A percentile compares a stretch with the other conserved stretches of the same genome.
phyloP scores from a whole-genome alignment of 441 rosid genomes.

The Hura crepitans region DNA sequence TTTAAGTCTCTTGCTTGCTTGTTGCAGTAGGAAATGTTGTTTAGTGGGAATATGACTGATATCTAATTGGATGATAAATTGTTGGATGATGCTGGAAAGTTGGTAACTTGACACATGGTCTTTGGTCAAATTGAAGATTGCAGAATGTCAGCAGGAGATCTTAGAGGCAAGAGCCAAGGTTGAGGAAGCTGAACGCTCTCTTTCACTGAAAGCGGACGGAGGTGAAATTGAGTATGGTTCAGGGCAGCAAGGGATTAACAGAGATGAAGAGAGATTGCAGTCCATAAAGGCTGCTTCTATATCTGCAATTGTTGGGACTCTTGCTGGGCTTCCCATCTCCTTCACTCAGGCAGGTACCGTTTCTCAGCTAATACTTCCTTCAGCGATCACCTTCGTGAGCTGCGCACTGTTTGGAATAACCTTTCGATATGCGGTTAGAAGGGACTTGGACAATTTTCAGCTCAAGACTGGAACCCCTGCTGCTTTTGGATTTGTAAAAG shows the following conservation, averaged over 20 bases:
- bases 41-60: too few relatives aligned
- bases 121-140: conserved; percentile 47
- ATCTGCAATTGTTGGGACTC: conserved; percentile 69
- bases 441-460: conserved; percentile 71
- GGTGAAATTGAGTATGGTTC: conserved; percentile 20
- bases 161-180: conserved; percentile 67
- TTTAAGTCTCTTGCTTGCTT: too few relatives aligned
- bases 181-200: conserved; percentile 64
- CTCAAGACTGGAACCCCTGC: conserved; percentile 75
- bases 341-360: conserved; percentile 46
- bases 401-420: conserved; percentile 88
- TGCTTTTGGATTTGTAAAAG: conserved; percentile 78
- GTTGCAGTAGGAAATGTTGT: too few relatives aligned
- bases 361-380: conserved; percentile 54
- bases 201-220: conserved; percentile 27
- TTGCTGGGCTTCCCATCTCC: conserved; percentile 61
- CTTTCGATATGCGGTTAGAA: conserved; percentile 65
- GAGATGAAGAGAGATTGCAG: conserved; percentile 67
- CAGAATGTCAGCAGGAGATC: conserved; percentile 72
- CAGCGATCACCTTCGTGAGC: conserved; percentile 56
- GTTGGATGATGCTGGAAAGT: background rate
- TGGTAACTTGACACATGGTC: background rate
- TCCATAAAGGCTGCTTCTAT: conserved; percentile 66
- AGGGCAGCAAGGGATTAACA: conserved; percentile 30
- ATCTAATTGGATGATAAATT: background rate